A percentile compares a stretch with the other conserved stretches of the same genome.
phyloP scores from a whole-genome alignment of 1,284 basidiomycete species.

The Phellopilus nigrolimitatus region DNA sequence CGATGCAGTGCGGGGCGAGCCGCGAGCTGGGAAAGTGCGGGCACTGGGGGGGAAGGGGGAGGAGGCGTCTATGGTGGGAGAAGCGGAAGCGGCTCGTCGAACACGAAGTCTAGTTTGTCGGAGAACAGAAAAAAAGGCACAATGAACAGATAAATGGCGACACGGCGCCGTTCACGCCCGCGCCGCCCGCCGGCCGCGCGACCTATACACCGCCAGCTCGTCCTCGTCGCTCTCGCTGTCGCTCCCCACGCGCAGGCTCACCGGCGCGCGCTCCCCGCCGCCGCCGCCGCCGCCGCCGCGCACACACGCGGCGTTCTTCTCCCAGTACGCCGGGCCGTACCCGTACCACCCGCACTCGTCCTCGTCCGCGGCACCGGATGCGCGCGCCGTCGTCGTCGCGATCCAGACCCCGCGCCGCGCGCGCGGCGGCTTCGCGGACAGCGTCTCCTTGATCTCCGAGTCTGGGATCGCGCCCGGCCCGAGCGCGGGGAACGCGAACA shows the following conservation, averaged over 20 bases:
- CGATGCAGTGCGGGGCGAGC: too few species aligned
- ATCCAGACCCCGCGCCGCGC: constrained; percentile 15
- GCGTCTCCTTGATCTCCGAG: constrained; percentile 10
- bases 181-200: background rate
- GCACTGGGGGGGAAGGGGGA: too few species aligned
- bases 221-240: background rate
- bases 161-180: background rate
- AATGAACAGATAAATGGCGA: constrained; percentile 1
- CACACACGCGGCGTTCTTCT: constrained; percentile 15
- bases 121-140: background rate
- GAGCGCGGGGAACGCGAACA: constrained; percentile 4
- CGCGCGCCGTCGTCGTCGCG: too few species aligned
- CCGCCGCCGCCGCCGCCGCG: constrained; percentile 18
- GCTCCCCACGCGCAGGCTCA: constrained; percentile 22
- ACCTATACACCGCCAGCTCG: background rate
- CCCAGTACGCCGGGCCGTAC: constrained; percentile 1
- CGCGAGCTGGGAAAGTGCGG: too few species aligned
- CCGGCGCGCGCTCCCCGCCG: constrained; percentile 15
- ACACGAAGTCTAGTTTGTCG: background rate
- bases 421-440: background rate
- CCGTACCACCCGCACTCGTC: background rate
- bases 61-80: background rate
- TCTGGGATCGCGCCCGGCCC: background rate
- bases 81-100: too few species aligned
- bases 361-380: too few species aligned